Conservation (phyloP, 345 rosid species). For the thale cress (Arabidopsis thaliana) region TAIR10.1 NC_003070.9:26851501-26852000, state of each 20-base stretch:
- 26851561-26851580: constrained; percentile 80
- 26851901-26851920: constrained; percentile 2
- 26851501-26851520: not conserved
- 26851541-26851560: constrained; percentile 80
- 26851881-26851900: constrained; percentile 1
- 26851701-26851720: constrained; percentile 72
- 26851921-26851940: not conserved
- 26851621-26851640: constrained; percentile 50
- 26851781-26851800: constrained; percentile 1
- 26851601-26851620: constrained; percentile 75
- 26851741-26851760: constrained; percentile 14
- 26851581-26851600: constrained; percentile 77
- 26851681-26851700: constrained; percentile 35
- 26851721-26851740: constrained; percentile 58
- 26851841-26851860: constrained; percentile 25
- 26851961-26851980: not conserved
- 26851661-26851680: constrained; percentile 38
- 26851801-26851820: constrained; percentile 33
- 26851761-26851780: constrained; percentile 9
- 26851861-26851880: not conserved
- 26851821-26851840: constrained; percentile 31
- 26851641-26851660: constrained; percentile 37
- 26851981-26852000: not conserved
- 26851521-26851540: constrained; percentile 68
- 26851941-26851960: not conserved